Evolutionary conservation across 2,329 filamentous ascomycete species (phyloP).

Genomic region (Aspergillus niger): DNA sequence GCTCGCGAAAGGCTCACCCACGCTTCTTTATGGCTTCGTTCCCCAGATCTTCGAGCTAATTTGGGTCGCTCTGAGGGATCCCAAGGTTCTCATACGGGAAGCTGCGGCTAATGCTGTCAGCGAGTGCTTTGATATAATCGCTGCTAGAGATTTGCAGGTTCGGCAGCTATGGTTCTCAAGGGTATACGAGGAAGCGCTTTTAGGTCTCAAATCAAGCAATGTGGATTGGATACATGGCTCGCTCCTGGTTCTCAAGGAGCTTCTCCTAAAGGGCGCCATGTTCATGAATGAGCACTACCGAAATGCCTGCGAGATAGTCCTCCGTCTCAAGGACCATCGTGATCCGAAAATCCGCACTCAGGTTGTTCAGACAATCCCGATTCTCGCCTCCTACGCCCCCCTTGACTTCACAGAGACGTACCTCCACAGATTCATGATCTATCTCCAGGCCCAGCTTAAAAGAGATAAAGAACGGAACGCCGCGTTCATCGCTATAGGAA

Average conservation of each 20-base stretch:
- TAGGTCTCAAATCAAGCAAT: slow-evolving; percentile 76
- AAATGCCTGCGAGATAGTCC: slow-evolving; percentile 88
- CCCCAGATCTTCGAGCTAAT: slow-evolving; percentile 94
- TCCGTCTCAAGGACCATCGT: slow-evolving; percentile 88
- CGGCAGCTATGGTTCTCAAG: slow-evolving; percentile 85
- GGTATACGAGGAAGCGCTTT: slow-evolving; percentile 82
- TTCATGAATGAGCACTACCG: slow-evolving; percentile 97
- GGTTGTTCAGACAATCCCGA: slow-evolving; percentile 86
- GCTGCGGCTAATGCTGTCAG: slow-evolving; percentile 91
- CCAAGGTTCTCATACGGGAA: slow-evolving; percentile 85
- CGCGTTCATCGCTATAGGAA: slow-evolving; percentile 92
- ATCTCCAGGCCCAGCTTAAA: slow-evolving; percentile 89
- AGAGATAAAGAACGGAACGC: slow-evolving; percentile 92
- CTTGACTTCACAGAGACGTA: slow-evolving; percentile 85
- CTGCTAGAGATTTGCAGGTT: slow-evolving; percentile 85
- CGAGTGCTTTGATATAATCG: slow-evolving; percentile 93
- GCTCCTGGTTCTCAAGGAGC: slow-evolving; percentile 85
- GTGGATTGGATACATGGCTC: slow-evolving; percentile 94
- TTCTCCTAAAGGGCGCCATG: slow-evolving; percentile 94
- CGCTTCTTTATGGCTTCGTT: slow-evolving; percentile 92
- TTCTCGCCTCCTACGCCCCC: slow-evolving; percentile 88
- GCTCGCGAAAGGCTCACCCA: slow-evolving; percentile 88
- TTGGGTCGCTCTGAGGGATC: slow-evolving; percentile 90
- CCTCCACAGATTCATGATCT: slow-evolving; percentile 95
- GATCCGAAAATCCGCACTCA: slow-evolving; percentile 86